Evolutionary conservation across 495 filamentous ascomycete genomes (phyloP).

Genomic region (Tuber calosporum): DNA sequence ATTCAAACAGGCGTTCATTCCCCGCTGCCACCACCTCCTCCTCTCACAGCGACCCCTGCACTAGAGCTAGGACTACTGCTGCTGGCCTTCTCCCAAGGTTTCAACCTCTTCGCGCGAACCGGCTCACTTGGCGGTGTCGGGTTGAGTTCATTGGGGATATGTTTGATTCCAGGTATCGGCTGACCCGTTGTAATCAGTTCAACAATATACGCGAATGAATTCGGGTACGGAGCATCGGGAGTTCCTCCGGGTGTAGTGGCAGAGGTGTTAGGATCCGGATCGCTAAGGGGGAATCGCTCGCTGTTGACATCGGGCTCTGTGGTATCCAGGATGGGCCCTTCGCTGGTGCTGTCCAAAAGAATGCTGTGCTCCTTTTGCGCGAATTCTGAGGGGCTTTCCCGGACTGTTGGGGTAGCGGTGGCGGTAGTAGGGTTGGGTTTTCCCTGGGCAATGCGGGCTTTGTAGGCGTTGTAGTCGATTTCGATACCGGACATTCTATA

Average conservation of each 20-base stretch:
- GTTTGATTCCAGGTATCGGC: slow-evolving; percentile 77
- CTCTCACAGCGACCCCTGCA: neutral
- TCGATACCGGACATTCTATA: slow-evolving; percentile 31
- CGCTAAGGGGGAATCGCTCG: slow-evolving; percentile 27
- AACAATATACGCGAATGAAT: slow-evolving; percentile 79
- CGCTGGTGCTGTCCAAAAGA: slow-evolving; percentile 29
- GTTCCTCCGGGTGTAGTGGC: neutral
- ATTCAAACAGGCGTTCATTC: neutral
- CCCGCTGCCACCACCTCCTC: neutral
- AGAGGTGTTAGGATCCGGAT: slow-evolving; percentile 20
- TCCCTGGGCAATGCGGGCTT: slow-evolving; percentile 47
- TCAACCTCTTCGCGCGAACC: slow-evolving; percentile 52
- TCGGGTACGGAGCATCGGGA: slow-evolving; percentile 62
- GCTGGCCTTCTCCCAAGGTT: slow-evolving; percentile 65
- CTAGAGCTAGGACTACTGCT: neutral
- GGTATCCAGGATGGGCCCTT: slow-evolving; percentile 35
- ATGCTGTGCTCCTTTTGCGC: slow-evolving; percentile 43
- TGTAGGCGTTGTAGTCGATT: slow-evolving; percentile 32
- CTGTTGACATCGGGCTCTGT: slow-evolving; percentile 18
- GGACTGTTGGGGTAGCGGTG: slow-evolving; percentile 43
- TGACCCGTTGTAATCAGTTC: slow-evolving; percentile 78
- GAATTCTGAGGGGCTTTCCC: slow-evolving; percentile 46
- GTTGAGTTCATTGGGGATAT: slow-evolving; percentile 75
- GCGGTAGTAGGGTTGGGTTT: slow-evolving; percentile 46
- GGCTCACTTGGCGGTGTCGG: slow-evolving; percentile 41